A percentile compares a stretch with the other conserved stretches of the same genome.
These are phyloP conservation scores for Crucihimalaya himalaica DNA, from an alignment of 345 rosid species.

Conservation along the genomic window DNA sequence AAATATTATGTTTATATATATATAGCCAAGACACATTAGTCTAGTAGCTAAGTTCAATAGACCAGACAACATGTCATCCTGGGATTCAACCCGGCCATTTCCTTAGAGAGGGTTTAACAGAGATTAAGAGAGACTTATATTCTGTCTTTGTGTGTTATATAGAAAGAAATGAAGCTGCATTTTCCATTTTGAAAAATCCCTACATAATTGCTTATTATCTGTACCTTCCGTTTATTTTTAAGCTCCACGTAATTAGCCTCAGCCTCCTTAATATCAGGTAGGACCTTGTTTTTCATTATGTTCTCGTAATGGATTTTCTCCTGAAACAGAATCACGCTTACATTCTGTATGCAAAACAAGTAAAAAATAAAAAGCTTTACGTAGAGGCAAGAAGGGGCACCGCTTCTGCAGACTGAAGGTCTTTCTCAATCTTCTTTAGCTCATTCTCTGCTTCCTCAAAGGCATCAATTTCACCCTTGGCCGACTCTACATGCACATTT, in stretches of 20 bases:
- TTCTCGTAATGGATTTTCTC: constrained; percentile 74
- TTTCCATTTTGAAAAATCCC: background rate
- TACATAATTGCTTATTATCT: background rate
- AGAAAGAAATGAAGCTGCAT: background rate
- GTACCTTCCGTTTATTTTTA: constrained; percentile 62
- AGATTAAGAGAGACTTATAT: background rate
- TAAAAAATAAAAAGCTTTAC: constrained; percentile 14
- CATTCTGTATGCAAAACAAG: constrained; percentile 25
- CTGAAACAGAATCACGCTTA: constrained; percentile 49
- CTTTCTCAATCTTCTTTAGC: constrained; percentile 68
- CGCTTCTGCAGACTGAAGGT: constrained; percentile 57
- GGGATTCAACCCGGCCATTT: constrained; percentile 18
- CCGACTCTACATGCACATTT: constrained; percentile 55
- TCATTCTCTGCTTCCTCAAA: constrained; percentile 76
- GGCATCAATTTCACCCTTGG: constrained; percentile 71
- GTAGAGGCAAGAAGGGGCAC: constrained; percentile 38
- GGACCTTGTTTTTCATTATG: constrained; percentile 74
- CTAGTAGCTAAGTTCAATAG: background rate
- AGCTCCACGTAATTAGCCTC: constrained; percentile 61
- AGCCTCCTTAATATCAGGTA: constrained; percentile 63
- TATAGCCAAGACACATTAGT: background rate
- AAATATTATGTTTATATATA: background rate
- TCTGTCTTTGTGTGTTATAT: background rate
- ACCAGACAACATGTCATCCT: constrained; percentile 22
- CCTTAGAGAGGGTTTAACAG: constrained; percentile 3